These are phyloP conservation scores for Somion occarium DNA, from an alignment of 1,284 basidiomycete species.

Conservation along the genomic window DNA sequence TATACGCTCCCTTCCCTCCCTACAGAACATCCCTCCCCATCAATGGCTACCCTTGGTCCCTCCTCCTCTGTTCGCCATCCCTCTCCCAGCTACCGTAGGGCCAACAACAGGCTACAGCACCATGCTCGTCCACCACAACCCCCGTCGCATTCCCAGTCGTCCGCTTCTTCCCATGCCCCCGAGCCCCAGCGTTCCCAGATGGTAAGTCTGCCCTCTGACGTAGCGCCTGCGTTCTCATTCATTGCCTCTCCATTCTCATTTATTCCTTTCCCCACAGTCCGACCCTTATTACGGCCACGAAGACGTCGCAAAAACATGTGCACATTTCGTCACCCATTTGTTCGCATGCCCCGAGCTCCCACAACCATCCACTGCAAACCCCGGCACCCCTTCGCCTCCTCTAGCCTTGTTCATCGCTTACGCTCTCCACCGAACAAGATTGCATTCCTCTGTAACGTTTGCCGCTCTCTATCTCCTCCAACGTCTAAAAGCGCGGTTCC, in stretches of 20 bases:
- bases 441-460: conserved; percentile 80
- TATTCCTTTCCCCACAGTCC: conserved; percentile 13
- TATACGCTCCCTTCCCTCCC: conserved; percentile 9
- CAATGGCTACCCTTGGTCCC: conserved; percentile 30
- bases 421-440: conserved; percentile 83
- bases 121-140: conserved; percentile 12
- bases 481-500: conserved; percentile 86
- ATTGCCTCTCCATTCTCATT: neutral
- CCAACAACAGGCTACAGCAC: conserved; percentile 16
- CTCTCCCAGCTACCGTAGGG: conserved; percentile 26
- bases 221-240: neutral
- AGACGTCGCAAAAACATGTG: conserved; percentile 55
- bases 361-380: conserved; percentile 24
- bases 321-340: conserved; percentile 75
- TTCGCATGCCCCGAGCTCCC: conserved; percentile 68
- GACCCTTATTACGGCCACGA: conserved; percentile 85
- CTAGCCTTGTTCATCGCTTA: conserved; percentile 86
- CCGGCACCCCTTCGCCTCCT: conserved; percentile 48
- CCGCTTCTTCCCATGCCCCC: conserved; percentile 4
- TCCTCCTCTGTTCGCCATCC: conserved; percentile 25
- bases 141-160: conserved; percentile 14
- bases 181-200: neutral
- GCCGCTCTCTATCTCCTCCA: conserved; percentile 83
- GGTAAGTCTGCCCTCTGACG: neutral
- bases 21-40: conserved; percentile 6